These are phyloP conservation scores for Xylaria sp. DNA, from an alignment of 2,329 filamentous ascomycete species.

Conservation along the genomic window DNA sequence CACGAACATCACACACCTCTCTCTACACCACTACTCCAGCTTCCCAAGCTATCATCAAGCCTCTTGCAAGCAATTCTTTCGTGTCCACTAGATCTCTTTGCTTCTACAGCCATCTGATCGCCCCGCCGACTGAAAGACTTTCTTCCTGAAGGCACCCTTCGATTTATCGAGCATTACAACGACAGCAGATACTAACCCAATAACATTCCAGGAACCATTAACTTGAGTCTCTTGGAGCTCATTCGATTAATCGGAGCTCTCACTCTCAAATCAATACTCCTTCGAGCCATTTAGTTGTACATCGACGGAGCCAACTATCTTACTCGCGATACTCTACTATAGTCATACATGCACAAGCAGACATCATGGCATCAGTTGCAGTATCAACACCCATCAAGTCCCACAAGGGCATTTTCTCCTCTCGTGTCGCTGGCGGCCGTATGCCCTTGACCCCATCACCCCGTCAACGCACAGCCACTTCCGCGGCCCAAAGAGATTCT, in stretches of 20 bases:
- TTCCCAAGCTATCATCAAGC: conserved; percentile 43
- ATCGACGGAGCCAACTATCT: conserved; percentile 53
- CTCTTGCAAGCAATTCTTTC: conserved; percentile 50
- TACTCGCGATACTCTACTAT: conserved; percentile 52
- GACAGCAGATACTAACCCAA: conserved; percentile 58
- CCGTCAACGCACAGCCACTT: conserved; percentile 67
- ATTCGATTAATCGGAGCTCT: conserved; percentile 58
- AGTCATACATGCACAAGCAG: conserved; percentile 52
- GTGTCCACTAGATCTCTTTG: conserved; percentile 63
- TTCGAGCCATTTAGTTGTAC: conserved; percentile 61
- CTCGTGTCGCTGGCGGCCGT: conserved; percentile 91
- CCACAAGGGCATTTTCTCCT: conserved; percentile 91
- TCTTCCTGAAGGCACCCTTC: conserved; percentile 58
- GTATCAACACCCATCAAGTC: conserved; percentile 95
- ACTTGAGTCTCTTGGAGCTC: conserved; percentile 70
- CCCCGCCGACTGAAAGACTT: conserved; percentile 57
- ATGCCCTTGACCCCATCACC: conserved; percentile 96
- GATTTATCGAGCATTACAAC: conserved; percentile 61
- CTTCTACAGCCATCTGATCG: conserved; percentile 59
- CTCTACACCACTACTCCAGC: conserved; percentile 35
- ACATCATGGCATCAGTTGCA: conserved; percentile 79
- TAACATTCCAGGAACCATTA: conserved; percentile 65
- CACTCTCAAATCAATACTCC: conserved; percentile 48
- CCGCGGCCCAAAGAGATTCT: conserved; percentile 64
- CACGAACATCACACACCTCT: conserved; percentile 37